A percentile compares a stretch with the other conserved stretches of the same genome.
These are phyloP conservation scores for Candida rishiriensis DNA, from an alignment of 805 yeast species.

Conservation along the genomic window DNA sequence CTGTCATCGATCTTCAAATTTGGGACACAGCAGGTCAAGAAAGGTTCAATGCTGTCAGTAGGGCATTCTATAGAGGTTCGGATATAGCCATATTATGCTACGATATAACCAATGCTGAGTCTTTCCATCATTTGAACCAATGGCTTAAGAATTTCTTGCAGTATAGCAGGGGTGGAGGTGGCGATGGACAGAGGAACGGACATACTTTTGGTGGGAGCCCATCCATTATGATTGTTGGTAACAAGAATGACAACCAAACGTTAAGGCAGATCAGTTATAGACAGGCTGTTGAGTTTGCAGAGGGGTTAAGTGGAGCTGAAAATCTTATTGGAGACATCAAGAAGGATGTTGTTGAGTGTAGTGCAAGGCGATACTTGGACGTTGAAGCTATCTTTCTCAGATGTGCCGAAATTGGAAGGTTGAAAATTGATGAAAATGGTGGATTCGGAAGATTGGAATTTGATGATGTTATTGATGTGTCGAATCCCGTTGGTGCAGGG, in stretches of 20 bases:
- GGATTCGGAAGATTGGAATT: slow-evolving; percentile 18
- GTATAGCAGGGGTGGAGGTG: slow-evolving; percentile 33
- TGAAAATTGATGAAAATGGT: slow-evolving; percentile 12
- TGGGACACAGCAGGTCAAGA: slow-evolving; percentile 98
- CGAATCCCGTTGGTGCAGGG: slow-evolving; percentile 2
- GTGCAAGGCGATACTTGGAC: slow-evolving; percentile 24
- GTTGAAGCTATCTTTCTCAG: slow-evolving; percentile 25
- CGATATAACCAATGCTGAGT: slow-evolving; percentile 49
- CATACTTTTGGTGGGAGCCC: slow-evolving; percentile 25
- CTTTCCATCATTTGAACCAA: slow-evolving; percentile 38
- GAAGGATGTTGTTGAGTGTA: slow-evolving; percentile 26
- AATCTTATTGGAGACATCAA: slow-evolving; percentile 22
- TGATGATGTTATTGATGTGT: slow-evolving; percentile 23
- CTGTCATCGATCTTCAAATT: slow-evolving; percentile 44
- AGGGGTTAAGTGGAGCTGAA: slow-evolving; percentile 9
- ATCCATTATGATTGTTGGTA: slow-evolving; percentile 49
- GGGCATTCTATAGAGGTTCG: slow-evolving; percentile 55
- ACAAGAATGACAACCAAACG: slow-evolving; percentile 39
- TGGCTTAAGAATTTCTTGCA: slow-evolving; percentile 47
- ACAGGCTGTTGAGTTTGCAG: slow-evolving; percentile 29
- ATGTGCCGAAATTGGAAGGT: slow-evolving; percentile 23
- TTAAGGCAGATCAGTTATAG: slow-evolving; percentile 26
- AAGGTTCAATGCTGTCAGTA: slow-evolving; percentile 63
- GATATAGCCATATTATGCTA: slow-evolving; percentile 52
- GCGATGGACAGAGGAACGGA: slow-evolving; percentile 21